Percentiles rank a stretch among this genome's conserved stretches.
Evolutionary conservation across 2,329 filamentous ascomycete genomes (phyloP).

Genomic region (Stemphylium beticola): DNA sequence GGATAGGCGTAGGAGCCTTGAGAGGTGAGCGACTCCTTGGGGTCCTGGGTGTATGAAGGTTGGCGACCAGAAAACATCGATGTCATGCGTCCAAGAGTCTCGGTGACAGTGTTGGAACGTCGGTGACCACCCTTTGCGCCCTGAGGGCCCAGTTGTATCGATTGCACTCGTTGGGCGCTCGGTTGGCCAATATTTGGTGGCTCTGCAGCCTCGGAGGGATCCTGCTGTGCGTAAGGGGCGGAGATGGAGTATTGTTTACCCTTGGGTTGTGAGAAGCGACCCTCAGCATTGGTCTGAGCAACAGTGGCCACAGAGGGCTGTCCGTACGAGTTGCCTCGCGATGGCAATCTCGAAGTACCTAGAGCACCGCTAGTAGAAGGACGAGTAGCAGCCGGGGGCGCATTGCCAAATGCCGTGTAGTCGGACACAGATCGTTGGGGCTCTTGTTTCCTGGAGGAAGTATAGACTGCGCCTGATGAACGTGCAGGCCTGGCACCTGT

Average conservation of each 20-base stretch:
- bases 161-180: slow-evolving; percentile 59
- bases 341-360: slow-evolving; percentile 67
- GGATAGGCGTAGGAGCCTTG: slow-evolving; percentile 54
- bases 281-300: slow-evolving; percentile 86
- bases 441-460: slow-evolving; percentile 48
- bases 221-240: slow-evolving; percentile 65
- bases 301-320: slow-evolving; percentile 87
- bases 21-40: slow-evolving; percentile 37
- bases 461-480: slow-evolving; percentile 31
- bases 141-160: slow-evolving; percentile 55
- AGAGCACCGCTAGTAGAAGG: slow-evolving; percentile 85
- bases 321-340: slow-evolving; percentile 78
- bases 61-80: slow-evolving; percentile 74
- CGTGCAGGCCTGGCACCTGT: slow-evolving; percentile 31
- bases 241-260: slow-evolving; percentile 75
- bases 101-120: slow-evolving; percentile 69
- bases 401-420: slow-evolving; percentile 49
- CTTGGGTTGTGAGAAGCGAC: slow-evolving; percentile 80
- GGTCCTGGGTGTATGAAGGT: slow-evolving; percentile 38
- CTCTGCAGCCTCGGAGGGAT: slow-evolving; percentile 38
- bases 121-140: slow-evolving; percentile 60
- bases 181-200: slow-evolving; percentile 63
- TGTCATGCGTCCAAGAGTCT: slow-evolving; percentile 80
- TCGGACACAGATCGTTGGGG: slow-evolving; percentile 61
- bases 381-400: slow-evolving; percentile 56